Base-by-base conservation (phyloP, 768 basidiomycete genomes). In the Pulveroboletus sp. region DNA sequence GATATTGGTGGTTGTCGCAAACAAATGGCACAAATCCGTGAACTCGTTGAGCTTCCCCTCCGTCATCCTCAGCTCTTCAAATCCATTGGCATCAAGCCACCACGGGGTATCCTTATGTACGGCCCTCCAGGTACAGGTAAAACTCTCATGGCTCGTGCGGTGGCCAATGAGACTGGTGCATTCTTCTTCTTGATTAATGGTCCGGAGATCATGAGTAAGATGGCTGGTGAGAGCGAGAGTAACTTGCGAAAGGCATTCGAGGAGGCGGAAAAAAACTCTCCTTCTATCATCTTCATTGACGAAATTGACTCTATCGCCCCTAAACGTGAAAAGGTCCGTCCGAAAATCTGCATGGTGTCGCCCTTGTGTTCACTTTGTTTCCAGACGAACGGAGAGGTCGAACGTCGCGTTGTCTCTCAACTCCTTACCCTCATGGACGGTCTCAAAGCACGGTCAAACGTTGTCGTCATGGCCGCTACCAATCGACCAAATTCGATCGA, bases 181-280 rank as follows among this genome's bases (percentile, higher is more conserved):
- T 99, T 99, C 82, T 99, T 99, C 81, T 99, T 99, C 85, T 75
- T 98, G 43, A 99, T 99, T 74, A 99, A 98, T 65, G 96, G 96
- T 46, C 96, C 96, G 44, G 96, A 99, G 72, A 98, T 99, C 69
- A 99, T 99, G 96, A 91, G 88, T 61, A 98, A 99, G 79, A 99
- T 99, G 96, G 96, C 96, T 45, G 96, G 96, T 59, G 96, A 99
- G 74, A 86, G 83, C 67, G 96, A 99, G 70, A 93, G 89, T 64
- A 99, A 99, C 71, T 74, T 99, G 54, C 77, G 96, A 59, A 99
- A 99, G 71, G 95, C 96, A 23, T 98, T 98, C 67, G 96, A 98
- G 71, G 96, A 99, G 74, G 95, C 96, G 3, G 96, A 99, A 76
- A 99, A 99, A 80, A 99, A 98, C 75, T 93, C 91, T 1, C 96